Evolutionary conservation across 2,329 filamentous ascomycete species (phyloP).

Genomic region (Colletotrichum godetiae): DNA sequence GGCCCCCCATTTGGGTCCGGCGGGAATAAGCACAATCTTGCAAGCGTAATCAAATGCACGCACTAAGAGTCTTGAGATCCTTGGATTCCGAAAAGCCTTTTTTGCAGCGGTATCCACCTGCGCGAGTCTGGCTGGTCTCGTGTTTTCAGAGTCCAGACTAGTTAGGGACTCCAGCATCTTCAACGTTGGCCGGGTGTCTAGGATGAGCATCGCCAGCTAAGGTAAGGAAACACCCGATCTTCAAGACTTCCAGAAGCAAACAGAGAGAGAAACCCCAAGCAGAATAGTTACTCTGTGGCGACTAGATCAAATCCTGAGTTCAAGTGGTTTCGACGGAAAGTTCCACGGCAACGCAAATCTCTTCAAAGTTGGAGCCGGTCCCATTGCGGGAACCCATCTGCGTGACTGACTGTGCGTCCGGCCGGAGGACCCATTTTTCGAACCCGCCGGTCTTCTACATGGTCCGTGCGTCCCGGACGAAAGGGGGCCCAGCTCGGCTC

Average conservation of each 20-base stretch:
- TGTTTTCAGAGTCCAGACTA: too few species aligned
- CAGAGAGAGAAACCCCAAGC: neutral
- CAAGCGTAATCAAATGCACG: conserved; percentile 5
- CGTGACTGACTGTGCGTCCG: neutral
- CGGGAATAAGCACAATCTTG: conserved; percentile 24
- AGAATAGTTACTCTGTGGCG: neutral
- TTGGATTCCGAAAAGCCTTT: conserved; percentile 6
- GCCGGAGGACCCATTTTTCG: neutral
- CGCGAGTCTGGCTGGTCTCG: neutral
- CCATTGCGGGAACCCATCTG: neutral
- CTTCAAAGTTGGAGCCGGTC: neutral
- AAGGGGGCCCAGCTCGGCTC: conserved; percentile 10
- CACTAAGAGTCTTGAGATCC: neutral
- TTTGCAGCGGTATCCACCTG: neutral
- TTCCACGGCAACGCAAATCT: conserved; percentile 11
- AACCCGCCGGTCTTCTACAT: neutral
- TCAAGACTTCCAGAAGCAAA: neutral
- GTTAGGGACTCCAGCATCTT: too few species aligned
- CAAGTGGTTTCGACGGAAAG: neutral
- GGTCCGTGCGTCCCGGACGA: conserved; percentile 30
- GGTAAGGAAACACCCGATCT: too few species aligned
- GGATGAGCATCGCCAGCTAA: neutral
- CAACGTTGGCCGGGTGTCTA: neutral
- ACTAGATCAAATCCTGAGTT: neutral
- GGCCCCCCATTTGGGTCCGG: conserved; percentile 9